Evolutionary conservation across 164 flowering plant genomes (phyloP).

Genomic region (Kingdonia uniflora): DNA sequence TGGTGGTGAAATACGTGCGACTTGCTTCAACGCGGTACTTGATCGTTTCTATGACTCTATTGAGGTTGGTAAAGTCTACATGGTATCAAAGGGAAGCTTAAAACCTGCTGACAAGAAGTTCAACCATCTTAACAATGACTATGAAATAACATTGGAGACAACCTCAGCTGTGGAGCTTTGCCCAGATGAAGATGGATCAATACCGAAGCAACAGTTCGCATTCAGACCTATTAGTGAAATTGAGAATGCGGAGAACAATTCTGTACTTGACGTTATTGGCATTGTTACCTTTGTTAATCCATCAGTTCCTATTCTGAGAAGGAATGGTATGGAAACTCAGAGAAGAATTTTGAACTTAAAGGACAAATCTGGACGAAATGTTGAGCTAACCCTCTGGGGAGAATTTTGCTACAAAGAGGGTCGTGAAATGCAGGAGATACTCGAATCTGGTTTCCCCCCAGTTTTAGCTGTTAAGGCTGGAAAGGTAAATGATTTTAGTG

Average conservation of each 20-base stretch:
- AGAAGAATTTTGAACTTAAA: conserved; percentile 67
- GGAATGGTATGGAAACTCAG: conserved; percentile 98
- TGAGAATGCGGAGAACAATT: conserved; percentile 63
- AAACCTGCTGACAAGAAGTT: conserved; percentile 93
- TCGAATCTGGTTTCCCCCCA: conserved; percentile 64
- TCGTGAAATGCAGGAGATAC: conserved; percentile 63
- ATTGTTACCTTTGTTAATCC: conserved; percentile 71
- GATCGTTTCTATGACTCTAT: conserved; percentile 75
- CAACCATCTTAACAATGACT: conserved; percentile 89
- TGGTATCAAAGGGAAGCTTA: conserved; percentile 84
- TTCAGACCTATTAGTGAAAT: conserved; percentile 79
- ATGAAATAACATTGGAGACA: conserved; percentile 89
- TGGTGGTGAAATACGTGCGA: conserved; percentile 94
- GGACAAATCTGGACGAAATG: conserved; percentile 64
- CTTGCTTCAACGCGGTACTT: conserved; percentile 90
- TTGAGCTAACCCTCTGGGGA: conserved; percentile 94
- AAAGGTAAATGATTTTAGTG: conserved; percentile 86
- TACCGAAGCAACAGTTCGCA: conserved; percentile 78
- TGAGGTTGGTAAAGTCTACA: conserved; percentile 79
- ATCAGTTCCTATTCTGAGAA: conserved; percentile 74
- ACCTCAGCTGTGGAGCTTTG: conserved; percentile 70
- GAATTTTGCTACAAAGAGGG: conserved; percentile 93
- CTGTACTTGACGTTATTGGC: conserved; percentile 77
- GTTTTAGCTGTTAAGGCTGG: conserved; percentile 87
- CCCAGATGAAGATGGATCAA: conserved; percentile 76